phyloP scores from a whole-genome alignment of 148 eudicot genomes.

The Chenopodium berlandieri region DNA sequence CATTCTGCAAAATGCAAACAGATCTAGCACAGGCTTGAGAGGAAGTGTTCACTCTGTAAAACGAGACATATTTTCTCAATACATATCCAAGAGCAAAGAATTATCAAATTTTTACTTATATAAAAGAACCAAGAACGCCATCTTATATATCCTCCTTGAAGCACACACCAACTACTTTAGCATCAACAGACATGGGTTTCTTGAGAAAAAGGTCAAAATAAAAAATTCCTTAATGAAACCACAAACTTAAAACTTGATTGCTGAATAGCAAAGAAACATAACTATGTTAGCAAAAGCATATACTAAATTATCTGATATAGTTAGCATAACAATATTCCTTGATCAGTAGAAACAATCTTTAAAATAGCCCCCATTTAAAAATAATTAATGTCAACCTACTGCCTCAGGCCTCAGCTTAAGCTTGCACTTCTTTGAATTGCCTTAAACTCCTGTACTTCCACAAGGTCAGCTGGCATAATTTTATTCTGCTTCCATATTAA shows the following conservation, averaged over 20 bases:
- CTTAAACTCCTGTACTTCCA: no score
- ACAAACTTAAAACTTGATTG: background rate
- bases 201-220: constrained; percentile 37
- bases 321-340: no score
- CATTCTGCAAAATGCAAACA: constrained; percentile 71
- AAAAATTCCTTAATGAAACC: background rate
- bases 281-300: background rate
- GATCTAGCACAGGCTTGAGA: constrained; percentile 73
- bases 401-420: no score
- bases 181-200: constrained; percentile 86
- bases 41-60: constrained; percentile 62
- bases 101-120: background rate
- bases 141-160: constrained; percentile 61
- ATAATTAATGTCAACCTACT: no score
- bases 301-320: background rate
- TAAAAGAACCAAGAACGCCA: constrained; percentile 36
- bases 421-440: no score
- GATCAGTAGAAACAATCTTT: no score
- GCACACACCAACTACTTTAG: constrained; percentile 97
- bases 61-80: constrained; percentile 15
- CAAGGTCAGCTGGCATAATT: no score
- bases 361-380: no score
- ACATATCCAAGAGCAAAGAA: background rate
- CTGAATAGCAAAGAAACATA: background rate
- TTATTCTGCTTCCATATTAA: no score